Base-by-base conservation (phyloP, 345 rosid species). In the Hypericum perforatum region DNA sequence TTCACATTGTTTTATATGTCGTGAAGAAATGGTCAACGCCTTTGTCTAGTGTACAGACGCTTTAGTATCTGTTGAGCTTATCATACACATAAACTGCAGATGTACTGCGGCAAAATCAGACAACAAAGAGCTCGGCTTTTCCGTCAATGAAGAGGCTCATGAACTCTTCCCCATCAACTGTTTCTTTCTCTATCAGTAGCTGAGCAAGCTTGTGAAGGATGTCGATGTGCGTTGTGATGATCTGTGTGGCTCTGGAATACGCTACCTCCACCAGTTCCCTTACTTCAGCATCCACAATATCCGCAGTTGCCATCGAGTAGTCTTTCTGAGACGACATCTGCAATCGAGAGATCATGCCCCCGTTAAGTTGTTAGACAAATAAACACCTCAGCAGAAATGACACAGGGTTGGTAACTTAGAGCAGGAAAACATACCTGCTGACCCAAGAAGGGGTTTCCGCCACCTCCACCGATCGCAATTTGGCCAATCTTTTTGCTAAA, bases 401-500 rank as follows among this genome's bases (percentile, higher is more conserved):
- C n/a, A 22, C 4, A 1, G 32, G 32, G 32, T 22, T 4, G 1
- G 32, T 22, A 22, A 22, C 32, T 22, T 22, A n/a, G 32, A 22
- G 2, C 32, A 22, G 32, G 32, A 22, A 22, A 22, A 22, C 32
- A 22, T 22, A 75, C 77, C 83, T 74, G 81, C 62, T 88, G 98
- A 41, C 98, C 96, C 68, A 92, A 63, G 77, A 92, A 92, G 42
- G 98, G 98, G 51, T 92, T 85, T 65, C 98, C 98, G 54, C 98
- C 98, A 38, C 83, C 71, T 56, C 94, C 94, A 7, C 96, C 96
- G 43, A 92, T 82, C 10, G 96, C 98, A 52, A 92, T 73, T 70
- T 92, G 96, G 39, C 98, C 98, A 41, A 92, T 92, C 79, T 85
- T 92, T 69, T 85, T 92, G 81, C 96, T 92, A 79, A 92, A 85